These are phyloP conservation scores for Salix brachista DNA, from an alignment of 345 rosid genomes.

Conservation along the genomic window DNA sequence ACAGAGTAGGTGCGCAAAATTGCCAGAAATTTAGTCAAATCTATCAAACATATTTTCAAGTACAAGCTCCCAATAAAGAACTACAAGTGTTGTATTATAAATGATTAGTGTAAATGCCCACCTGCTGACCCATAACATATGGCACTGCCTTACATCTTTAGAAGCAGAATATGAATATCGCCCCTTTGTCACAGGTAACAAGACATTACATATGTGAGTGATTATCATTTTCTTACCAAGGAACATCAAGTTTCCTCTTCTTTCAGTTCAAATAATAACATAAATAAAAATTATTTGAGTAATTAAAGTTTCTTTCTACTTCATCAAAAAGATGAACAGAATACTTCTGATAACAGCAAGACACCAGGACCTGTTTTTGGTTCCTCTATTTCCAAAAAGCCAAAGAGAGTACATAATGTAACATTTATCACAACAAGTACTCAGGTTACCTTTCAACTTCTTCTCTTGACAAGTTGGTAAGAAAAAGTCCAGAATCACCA, in stretches of 20 bases:
- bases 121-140: neutral
- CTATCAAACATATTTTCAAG: neutral
- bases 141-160: neutral
- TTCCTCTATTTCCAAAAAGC: neutral
- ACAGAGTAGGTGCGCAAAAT: neutral
- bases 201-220: neutral
- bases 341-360: neutral
- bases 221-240: neutral
- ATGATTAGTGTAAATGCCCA: neutral
- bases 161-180: neutral
- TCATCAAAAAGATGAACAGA: neutral
- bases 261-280: neutral
- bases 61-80: neutral
- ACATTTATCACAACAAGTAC: neutral
- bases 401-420: neutral
- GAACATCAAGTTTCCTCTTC: neutral
- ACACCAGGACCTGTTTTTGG: neutral
- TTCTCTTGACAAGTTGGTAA: constrained; percentile 74
- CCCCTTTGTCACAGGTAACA: neutral
- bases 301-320: neutral
- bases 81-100: neutral
- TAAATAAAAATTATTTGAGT: neutral
- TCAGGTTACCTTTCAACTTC: constrained; percentile 70
- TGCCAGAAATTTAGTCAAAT: neutral
- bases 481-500: constrained; percentile 78